phyloP scores from a whole-genome alignment of 1,284 basidiomycete species.

The Tilletia walkeri region DNA sequence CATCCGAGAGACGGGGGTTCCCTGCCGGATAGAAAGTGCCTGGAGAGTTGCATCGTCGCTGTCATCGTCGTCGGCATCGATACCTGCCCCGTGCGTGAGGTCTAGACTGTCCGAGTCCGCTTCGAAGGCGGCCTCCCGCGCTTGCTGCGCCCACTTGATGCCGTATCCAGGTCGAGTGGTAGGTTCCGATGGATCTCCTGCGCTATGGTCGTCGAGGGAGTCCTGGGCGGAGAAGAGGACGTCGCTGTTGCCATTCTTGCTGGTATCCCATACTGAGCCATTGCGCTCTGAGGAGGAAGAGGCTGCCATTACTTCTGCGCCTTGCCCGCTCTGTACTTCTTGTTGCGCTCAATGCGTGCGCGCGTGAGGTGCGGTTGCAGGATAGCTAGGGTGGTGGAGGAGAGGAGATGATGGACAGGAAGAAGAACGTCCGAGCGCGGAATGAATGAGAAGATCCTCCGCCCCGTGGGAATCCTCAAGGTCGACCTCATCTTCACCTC shows the following conservation, averaged over 20 bases:
- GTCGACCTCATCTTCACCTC: background rate
- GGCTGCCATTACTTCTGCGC: background rate
- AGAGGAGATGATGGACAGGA: background rate
- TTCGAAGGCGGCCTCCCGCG: conserved; percentile 56
- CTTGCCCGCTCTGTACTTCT: background rate
- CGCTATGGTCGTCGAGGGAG: background rate
- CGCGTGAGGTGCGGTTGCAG: no score
- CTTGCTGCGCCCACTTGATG: conserved; percentile 45
- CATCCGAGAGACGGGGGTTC: conserved; percentile 28
- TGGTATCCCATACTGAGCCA: background rate
- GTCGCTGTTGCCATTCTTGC: background rate
- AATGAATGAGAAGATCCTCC: background rate
- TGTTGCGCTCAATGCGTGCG: background rate
- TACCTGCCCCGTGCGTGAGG: conserved; percentile 28
- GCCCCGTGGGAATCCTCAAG: no score
- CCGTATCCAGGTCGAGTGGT: conserved; percentile 21
- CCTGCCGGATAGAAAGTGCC: background rate
- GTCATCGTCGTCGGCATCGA: conserved; percentile 29
- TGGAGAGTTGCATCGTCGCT: conserved; percentile 20
- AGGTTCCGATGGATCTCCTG: background rate
- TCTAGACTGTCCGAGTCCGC: conserved; percentile 52
- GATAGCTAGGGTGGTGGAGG: no score
- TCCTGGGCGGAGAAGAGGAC: conserved; percentile 5
- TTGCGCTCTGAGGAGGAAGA: background rate
- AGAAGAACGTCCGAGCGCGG: conserved; percentile 1